Conservation (phyloP, 1,284 basidiomycete species). For the Marasmius tenuissimus region DNA sequence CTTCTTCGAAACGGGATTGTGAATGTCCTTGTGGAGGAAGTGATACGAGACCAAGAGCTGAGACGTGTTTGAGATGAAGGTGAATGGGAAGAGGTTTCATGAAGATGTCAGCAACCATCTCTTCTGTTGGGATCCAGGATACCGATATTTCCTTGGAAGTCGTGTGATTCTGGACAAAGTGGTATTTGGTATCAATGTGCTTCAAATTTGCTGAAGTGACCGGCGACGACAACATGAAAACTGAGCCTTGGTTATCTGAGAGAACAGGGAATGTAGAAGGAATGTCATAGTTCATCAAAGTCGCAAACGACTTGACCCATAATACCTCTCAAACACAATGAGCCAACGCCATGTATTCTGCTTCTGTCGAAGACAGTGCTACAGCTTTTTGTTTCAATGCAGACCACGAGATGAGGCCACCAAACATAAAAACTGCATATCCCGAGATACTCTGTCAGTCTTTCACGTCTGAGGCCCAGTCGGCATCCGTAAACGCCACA, state of each 20-base stretch:
- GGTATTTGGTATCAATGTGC: slow-evolving; percentile 15
- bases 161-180: slow-evolving; percentile 15
- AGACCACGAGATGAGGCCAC: slow-evolving; percentile 15
- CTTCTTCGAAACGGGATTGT: too few species aligned
- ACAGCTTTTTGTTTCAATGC: slow-evolving; percentile 12
- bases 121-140: slow-evolving; percentile 16
- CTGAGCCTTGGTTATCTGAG: slow-evolving; percentile 13
- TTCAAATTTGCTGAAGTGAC: slow-evolving; percentile 7
- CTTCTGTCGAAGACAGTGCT: slow-evolving; percentile 13
- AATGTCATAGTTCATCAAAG: neutral
- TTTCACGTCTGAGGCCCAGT: slow-evolving; percentile 16
- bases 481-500: slow-evolving; percentile 11
- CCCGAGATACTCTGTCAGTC: slow-evolving; percentile 16
- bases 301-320: slow-evolving; percentile 9
- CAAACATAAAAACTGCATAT: slow-evolving; percentile 13
- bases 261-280: slow-evolving; percentile 14
- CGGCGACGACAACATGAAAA: slow-evolving; percentile 7
- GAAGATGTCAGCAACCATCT: slow-evolving; percentile 15
- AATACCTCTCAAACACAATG: slow-evolving; percentile 4
- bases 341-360: slow-evolving; percentile 5
- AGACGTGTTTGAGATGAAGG: too few species aligned
- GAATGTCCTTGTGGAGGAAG: too few species aligned
- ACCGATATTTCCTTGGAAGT: slow-evolving; percentile 7
- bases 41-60: too few species aligned
- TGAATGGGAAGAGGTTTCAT: too few species aligned